Conservation (phyloP, 352 stramenopile species). For the Globisporangium acanthophoron region DNA sequence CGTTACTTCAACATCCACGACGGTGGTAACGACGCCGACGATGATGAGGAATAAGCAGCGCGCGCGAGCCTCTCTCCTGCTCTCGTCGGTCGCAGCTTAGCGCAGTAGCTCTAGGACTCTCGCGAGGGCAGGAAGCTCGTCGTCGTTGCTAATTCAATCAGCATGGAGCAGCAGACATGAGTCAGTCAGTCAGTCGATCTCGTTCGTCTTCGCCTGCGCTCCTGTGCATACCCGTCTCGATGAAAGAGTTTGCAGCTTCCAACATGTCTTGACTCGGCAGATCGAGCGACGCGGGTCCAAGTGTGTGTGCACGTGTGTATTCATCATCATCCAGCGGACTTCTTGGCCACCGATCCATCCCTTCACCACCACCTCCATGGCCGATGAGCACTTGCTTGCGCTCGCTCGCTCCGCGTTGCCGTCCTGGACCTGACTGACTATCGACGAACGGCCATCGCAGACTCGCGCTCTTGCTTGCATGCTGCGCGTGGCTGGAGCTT, state of each 20-base stretch:
- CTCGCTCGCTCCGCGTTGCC: background rate
- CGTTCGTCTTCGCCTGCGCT: background rate
- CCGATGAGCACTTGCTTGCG: background rate
- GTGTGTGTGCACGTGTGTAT: background rate
- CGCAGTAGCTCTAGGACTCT: background rate
- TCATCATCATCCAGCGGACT: background rate
- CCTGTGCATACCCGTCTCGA: too few relatives aligned
- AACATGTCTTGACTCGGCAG: too few relatives aligned
- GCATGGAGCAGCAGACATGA: background rate
- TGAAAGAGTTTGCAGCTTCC: too few relatives aligned
- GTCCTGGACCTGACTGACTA: slow-evolving; percentile 5
- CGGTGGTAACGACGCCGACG: slow-evolving; percentile 86
- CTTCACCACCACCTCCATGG: background rate
- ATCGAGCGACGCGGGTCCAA: too few relatives aligned
- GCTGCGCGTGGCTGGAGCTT: background rate
- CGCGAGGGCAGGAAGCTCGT: background rate
- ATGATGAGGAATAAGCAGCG: slow-evolving; percentile 84
- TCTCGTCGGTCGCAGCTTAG: background rate
- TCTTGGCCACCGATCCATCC: background rate
- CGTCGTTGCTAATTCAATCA: slow-evolving; percentile 2
- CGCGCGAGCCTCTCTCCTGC: background rate
- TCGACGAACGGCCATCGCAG: background rate
- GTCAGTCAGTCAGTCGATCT: too few relatives aligned
- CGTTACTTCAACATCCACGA: slow-evolving; percentile 98
- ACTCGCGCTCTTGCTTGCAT: background rate